Percentiles rank a stretch among this genome's conserved stretches.
phyloP scores from a whole-genome alignment of 768 basidiomycete species.

The Leccinum subgranulosum region DNA sequence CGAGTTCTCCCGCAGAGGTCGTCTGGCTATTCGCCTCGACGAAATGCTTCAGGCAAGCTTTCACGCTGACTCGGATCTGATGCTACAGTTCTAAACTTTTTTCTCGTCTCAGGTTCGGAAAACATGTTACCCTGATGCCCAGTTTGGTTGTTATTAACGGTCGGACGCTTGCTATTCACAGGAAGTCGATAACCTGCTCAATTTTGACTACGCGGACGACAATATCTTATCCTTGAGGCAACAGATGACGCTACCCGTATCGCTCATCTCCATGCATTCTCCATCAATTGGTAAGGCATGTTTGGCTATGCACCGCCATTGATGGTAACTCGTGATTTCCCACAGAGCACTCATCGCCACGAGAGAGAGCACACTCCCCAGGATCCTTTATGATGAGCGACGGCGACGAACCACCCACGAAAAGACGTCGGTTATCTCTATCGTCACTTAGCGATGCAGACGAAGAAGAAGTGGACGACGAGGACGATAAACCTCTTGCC shows the following conservation, averaged over 20 bases:
- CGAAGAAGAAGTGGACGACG: slow-evolving; percentile 50
- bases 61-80: neutral
- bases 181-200: slow-evolving; percentile 74
- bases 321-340: slow-evolving; percentile 2
- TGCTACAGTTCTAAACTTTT: slow-evolving; percentile 13
- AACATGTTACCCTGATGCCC: slow-evolving; percentile 8
- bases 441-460: slow-evolving; percentile 49
- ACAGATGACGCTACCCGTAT: slow-evolving; percentile 60
- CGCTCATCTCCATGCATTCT: slow-evolving; percentile 47
- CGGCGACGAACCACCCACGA: slow-evolving; percentile 44
- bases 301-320: neutral
- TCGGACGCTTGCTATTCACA: slow-evolving; percentile 29
- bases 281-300: slow-evolving; percentile 50
- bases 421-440: slow-evolving; percentile 54
- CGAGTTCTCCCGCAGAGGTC: slow-evolving; percentile 69
- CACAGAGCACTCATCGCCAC: slow-evolving; percentile 26
- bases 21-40: slow-evolving; percentile 76
- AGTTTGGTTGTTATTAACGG: slow-evolving; percentile 16
- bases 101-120: slow-evolving; percentile 21
- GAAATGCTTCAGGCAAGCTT: slow-evolving; percentile 69
- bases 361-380: slow-evolving; percentile 16
- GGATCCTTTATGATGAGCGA: slow-evolving; percentile 47
- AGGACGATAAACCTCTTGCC: slow-evolving; percentile 57
- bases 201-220: slow-evolving; percentile 74
- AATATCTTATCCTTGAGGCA: slow-evolving; percentile 66